These are phyloP conservation scores for Dichotomopilus funicola DNA, from an alignment of 2,329 filamentous ascomycete species.

Conservation along the genomic window DNA sequence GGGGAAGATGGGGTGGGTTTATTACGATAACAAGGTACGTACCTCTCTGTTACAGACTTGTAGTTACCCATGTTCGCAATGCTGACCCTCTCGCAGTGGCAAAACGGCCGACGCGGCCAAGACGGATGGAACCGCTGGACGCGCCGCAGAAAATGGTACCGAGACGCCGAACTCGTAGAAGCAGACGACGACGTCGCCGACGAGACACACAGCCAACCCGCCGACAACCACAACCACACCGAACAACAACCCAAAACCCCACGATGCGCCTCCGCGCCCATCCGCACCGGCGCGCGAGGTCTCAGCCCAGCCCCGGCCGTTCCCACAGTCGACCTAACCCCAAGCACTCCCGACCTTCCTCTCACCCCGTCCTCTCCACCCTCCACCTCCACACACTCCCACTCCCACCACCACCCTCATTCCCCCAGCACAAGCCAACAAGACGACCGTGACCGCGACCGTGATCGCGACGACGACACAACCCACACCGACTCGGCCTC, in stretches of 20 bases:
- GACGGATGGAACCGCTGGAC: constrained; percentile 97
- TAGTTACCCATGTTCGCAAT: not conserved
- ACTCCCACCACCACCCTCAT: not conserved
- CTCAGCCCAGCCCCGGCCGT: constrained; percentile 6
- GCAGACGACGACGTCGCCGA: constrained; percentile 33
- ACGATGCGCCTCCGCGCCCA: not conserved
- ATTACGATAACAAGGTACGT: constrained; percentile 89
- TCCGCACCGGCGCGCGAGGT: not conserved
- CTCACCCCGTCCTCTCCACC: not conserved
- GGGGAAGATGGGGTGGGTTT: constrained; percentile 80
- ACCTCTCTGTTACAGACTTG: not conserved
- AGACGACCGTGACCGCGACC: constrained; percentile 24
- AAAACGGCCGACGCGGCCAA: constrained; percentile 71
- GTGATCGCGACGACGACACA: too few species aligned
- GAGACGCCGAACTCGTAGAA: constrained; percentile 92
- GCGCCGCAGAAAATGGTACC: constrained; percentile 87
- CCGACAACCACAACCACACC: constrained; percentile 37
- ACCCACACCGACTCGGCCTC: constrained; percentile 37
- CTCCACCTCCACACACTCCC: not conserved
- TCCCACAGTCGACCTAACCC: constrained; percentile 9
- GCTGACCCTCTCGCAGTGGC: constrained; percentile 56
- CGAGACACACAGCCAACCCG: constrained; percentile 24
- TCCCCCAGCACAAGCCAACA: constrained; percentile 3
- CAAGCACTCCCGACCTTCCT: constrained; percentile 2
- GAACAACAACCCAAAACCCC: constrained; percentile 22